Evolutionary conservation across 192 early-diverging fungal genomes (phyloP).

Genomic region (Backusella luteola): DNA sequence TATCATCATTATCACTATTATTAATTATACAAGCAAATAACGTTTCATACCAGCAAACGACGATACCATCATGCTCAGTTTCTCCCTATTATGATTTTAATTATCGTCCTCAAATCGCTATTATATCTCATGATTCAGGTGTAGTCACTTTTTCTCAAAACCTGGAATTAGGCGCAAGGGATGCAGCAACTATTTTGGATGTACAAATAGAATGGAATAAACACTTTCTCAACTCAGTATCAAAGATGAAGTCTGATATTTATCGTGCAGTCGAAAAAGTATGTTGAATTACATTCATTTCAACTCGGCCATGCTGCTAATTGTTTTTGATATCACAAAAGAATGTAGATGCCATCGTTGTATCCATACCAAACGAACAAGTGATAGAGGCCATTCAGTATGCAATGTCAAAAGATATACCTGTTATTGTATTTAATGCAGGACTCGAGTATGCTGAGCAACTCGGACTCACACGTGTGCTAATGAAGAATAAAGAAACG

Average conservation of each 20-base stretch:
- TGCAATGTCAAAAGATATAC: background rate
- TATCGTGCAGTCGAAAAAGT: conserved; percentile 9
- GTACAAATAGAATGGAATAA: conserved; percentile 20
- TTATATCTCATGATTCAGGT: conserved; percentile 18
- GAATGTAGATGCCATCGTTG: conserved; percentile 22
- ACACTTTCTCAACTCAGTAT: background rate
- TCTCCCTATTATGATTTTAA: background rate
- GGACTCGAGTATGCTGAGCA: background rate
- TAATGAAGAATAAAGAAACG: background rate
- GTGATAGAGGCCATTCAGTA: conserved; percentile 7
- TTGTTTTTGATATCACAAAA: background rate
- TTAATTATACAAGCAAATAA: background rate
- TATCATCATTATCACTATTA: background rate
- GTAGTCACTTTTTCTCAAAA: conserved; percentile 13
- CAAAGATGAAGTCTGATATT: conserved; percentile 15
- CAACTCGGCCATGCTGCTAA: background rate
- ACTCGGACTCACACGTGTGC: conserved; percentile 11
- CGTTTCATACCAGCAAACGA: background rate
- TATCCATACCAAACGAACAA: conserved; percentile 13
- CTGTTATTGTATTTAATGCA: conserved; percentile 17
- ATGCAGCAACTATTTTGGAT: conserved; percentile 19
- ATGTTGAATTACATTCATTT: background rate
- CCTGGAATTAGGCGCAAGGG: conserved; percentile 21
- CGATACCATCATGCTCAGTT: background rate
- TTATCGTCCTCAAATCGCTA: conserved; percentile 16